Percentiles rank a stretch among this genome's conserved stretches.
Evolutionary conservation across 768 basidiomycete genomes (phyloP).

Genomic region (Phanerodontia chrysosporium): DNA sequence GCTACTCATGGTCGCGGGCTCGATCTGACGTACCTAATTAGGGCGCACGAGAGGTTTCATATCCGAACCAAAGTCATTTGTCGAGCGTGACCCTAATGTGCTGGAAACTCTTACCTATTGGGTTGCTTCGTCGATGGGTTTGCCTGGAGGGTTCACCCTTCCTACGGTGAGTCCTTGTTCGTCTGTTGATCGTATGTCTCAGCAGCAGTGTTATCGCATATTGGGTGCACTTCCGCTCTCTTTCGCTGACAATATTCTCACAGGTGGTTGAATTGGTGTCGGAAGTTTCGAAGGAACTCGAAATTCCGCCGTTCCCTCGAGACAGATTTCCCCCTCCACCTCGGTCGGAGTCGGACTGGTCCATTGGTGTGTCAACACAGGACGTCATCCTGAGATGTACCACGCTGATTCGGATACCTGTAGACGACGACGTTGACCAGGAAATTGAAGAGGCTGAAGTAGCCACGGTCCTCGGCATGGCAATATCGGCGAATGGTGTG

Average conservation of each 20-base stretch:
- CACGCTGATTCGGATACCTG: not conserved
- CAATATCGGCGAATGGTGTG: not conserved
- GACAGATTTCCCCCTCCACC: not conserved
- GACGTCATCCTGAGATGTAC: not conserved
- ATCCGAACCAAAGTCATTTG: conserved; percentile 8
- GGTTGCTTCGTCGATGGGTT: conserved; percentile 20
- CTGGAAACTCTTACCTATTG: conserved; percentile 25
- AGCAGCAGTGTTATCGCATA: no score
- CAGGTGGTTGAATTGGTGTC: conserved; percentile 42
- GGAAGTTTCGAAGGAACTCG: conserved; percentile 4
- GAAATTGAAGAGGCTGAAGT: not conserved
- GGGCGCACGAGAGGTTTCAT: conserved; percentile 21
- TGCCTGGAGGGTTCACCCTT: conserved; percentile 12
- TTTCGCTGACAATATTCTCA: conserved; percentile 14
- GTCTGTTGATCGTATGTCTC: not conserved
- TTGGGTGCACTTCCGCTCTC: no score
- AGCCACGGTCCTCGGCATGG: not conserved
- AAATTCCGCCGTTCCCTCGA: not conserved
- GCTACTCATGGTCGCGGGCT: not conserved
- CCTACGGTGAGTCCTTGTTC: conserved; percentile 23
- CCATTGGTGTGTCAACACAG: not conserved
- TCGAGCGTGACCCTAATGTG: conserved; percentile 17
- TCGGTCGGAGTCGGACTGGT: conserved; percentile 5
- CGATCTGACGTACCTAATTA: conserved; percentile 1
- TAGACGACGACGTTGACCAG: not conserved